Conservation (phyloP, 106 monocot genomes). For the Hemerocallis citrina region DNA sequence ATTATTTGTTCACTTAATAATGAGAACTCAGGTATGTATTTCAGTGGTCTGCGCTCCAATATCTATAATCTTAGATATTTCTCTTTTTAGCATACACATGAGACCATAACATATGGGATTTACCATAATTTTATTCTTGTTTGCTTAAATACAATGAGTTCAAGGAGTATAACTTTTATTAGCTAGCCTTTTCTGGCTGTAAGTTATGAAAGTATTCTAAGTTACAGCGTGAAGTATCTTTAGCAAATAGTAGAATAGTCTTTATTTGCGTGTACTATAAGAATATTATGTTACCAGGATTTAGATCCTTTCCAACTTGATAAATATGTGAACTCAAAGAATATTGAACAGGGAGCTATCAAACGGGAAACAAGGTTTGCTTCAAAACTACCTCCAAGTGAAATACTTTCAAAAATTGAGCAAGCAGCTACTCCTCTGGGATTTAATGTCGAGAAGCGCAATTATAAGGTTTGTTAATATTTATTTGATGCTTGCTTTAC, state of each 20-base stretch:
- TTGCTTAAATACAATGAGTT: too few relatives aligned
- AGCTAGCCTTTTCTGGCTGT: too few relatives aligned
- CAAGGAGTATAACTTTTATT: too few relatives aligned
- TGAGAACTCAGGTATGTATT: too few relatives aligned
- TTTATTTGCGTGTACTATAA: not conserved
- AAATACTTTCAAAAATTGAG: conserved; percentile 80
- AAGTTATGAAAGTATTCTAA: too few relatives aligned
- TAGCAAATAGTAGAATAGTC: not conserved
- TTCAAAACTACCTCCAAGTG: conserved; percentile 66
- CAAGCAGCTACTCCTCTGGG: conserved; percentile 72
- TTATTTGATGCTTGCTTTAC: not conserved
- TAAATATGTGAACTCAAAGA: not conserved
- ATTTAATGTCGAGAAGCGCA: conserved; percentile 63
- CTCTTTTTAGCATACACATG: too few relatives aligned
- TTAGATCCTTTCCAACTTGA: too few relatives aligned
- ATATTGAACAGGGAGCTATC: conserved; percentile 38
- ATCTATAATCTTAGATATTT: too few relatives aligned
- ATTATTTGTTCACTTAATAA: too few relatives aligned
- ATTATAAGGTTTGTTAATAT: conserved; percentile 55
- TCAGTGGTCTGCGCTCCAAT: too few relatives aligned
- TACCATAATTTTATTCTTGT: too few relatives aligned
- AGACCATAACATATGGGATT: too few relatives aligned
- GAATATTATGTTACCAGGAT: not conserved
- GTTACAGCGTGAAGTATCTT: not conserved
- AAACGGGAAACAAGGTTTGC: conserved; percentile 84